Base-by-base conservation (phyloP, 2,329 filamentous ascomycete genomes). In the Thielaviopsis punctulata region DNA sequence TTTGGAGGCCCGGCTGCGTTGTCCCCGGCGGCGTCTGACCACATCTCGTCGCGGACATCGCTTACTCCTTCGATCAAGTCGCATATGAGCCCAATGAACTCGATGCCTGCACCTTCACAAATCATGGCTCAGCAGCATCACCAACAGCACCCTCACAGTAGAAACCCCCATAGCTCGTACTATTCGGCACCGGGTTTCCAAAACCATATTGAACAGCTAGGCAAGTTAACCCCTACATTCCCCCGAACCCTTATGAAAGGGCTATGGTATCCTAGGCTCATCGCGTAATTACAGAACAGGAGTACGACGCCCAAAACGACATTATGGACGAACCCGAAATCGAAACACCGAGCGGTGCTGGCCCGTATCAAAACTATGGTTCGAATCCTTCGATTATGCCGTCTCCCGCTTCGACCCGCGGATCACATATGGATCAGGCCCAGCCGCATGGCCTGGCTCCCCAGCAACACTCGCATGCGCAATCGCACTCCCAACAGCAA, bases 191-290 rank as follows among this genome's bases (percentile, higher is more conserved):
- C 86, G 18, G 70, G 71, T 2, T 95, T 94, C 68, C 87, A 93
- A 63, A 92, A 85, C 65, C 90, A 95, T 66, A 89, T 93, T 68
- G 86, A 93, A 67, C 87, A 95, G 73, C 79, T 96, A 66, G 90
- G 90, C 84, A 87, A 85, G 88, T 73, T 75, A 63, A 66, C 75
- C 73, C 71, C 61, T 7, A 48, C 25, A 87, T 73, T 75, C 63
- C 66, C 75, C 73, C 71, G 61, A 7, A 21, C 44, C 44, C 23
- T 23, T 66, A 62, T 61, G 62, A 73, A 73, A 71, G 73, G 76
- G 69, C 72, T 77, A 65, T 79, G 74, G 75, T 46, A 73, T 80
- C 73, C 75, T 79, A 80, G 73, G 70, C 75, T 82, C 71, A 84
- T 76, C 73, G 64, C 69, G 66, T 79, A 68, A 71, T 62, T 75